These are phyloP conservation scores for Trebouxiophyceae sp. DNA, from an alignment of 163 green algal genomes.

Conservation along the genomic window DNA sequence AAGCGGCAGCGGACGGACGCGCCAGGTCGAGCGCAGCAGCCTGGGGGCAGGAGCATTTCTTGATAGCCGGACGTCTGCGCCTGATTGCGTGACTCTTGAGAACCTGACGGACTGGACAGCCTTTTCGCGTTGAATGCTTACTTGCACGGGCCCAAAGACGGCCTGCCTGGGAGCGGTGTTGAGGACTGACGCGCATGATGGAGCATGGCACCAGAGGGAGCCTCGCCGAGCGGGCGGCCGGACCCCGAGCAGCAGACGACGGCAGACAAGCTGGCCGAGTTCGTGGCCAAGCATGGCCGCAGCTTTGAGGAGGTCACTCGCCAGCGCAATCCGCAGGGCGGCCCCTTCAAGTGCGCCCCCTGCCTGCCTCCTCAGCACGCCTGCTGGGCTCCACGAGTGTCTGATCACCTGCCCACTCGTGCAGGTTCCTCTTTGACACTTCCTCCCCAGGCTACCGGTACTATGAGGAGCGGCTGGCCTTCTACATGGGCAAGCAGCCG, in stretches of 20 bases:
- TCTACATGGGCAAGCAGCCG: slow-evolving; percentile 7
- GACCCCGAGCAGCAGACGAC: slow-evolving; percentile 35
- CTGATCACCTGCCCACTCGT: slow-evolving; percentile 1
- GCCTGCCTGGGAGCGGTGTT: too few relatives aligned
- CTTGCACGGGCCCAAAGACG: too few relatives aligned
- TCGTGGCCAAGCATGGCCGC: slow-evolving; percentile 59
- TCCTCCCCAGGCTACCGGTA: slow-evolving; percentile 34
- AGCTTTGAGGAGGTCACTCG: slow-evolving; percentile 59
- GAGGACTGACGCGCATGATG: too few relatives aligned
- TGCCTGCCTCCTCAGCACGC: neutral
- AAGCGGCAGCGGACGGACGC: too few relatives aligned
- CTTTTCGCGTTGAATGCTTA: too few relatives aligned
- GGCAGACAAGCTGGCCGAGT: slow-evolving; percentile 58
- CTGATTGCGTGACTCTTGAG: too few relatives aligned
- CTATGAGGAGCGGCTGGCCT: slow-evolving; percentile 25
- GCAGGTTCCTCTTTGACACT: slow-evolving; percentile 59
- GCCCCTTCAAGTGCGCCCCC: slow-evolving; percentile 48
- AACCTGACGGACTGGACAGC: too few relatives aligned
- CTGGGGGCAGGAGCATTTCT: too few relatives aligned
- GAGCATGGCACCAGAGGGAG: too few relatives aligned
- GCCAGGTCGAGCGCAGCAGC: too few relatives aligned
- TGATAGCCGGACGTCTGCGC: too few relatives aligned
- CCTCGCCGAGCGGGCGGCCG: too few relatives aligned
- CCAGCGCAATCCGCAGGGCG: slow-evolving; percentile 47
- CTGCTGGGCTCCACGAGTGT: neutral